Conservation (phyloP, 1,139 yeast genomes). For the Taphrina populina region DNA sequence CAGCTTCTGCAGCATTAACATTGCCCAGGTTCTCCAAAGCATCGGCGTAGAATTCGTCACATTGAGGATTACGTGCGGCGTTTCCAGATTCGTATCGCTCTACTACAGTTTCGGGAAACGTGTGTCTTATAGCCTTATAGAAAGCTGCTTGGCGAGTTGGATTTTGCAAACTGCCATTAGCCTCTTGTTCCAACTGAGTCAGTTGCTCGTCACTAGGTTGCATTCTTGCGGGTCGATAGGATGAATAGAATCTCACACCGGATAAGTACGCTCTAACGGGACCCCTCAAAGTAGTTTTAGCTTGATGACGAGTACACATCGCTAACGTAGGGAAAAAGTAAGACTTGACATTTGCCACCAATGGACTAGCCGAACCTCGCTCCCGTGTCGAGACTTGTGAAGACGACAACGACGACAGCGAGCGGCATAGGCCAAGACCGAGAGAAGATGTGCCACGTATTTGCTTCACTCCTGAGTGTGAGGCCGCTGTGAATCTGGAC, state of each 20-base stretch:
- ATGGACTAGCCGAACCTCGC: no score
- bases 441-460: no score
- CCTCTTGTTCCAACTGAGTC: slow-evolving; percentile 11
- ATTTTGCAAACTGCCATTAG: slow-evolving; percentile 4
- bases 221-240: slow-evolving; percentile 4
- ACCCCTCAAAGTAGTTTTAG: no score
- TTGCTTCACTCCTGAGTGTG: no score
- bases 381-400: no score
- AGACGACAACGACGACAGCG: no score
- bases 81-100: slow-evolving; percentile 91
- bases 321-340: no score
- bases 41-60: slow-evolving; percentile 62
- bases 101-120: slow-evolving; percentile 90
- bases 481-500: no score
- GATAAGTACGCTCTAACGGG: no score
- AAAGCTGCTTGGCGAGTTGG: slow-evolving; percentile 66
- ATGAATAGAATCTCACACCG: background rate
- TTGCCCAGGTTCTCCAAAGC: slow-evolving; percentile 20
- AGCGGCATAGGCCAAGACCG: no score
- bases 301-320: no score
- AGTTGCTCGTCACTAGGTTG: slow-evolving; percentile 12
- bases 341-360: no score
- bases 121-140: slow-evolving; percentile 69
- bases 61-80: slow-evolving; percentile 73
- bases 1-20: slow-evolving; percentile 12